Evolutionary conservation across 2,329 filamentous ascomycete genomes (phyloP), one percentile per base, ranked within the genome.

Genomic region (Reticulascus tulasneorum): DNA sequence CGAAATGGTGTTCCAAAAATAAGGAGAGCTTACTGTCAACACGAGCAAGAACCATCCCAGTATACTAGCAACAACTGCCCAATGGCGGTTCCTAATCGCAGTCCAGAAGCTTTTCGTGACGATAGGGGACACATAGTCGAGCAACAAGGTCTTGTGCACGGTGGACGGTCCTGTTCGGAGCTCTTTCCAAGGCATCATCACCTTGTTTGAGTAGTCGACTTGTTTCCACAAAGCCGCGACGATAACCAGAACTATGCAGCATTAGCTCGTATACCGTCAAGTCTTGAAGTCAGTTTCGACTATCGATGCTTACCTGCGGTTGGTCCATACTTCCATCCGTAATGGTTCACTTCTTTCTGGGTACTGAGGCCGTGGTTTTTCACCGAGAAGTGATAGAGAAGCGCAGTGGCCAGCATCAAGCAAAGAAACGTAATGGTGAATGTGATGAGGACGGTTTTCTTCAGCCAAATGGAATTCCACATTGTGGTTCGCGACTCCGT

Each of bases 51-150:
- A 24, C 27, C 53, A 55, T 5, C 48, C 49, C 0, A 43, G 11
- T 13, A 50, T 54, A 3, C 47, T 47, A 13, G 48, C 29, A 4
- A 45, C 34, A 3, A 58, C 50, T 6, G 44, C 35, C 33, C 42
- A 47, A 29, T 58, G 52, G 2, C 46, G 40, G 29, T 53, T 52
- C n/a, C 34, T 47, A 4, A 51, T 17, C 7, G 55, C 45, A 6
- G 23, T 34, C 38, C 35, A 56, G 6, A 59, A 42, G 16, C 44
- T 48, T 2, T 43, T 35, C 13, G 47, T 37, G 12, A 54, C 44
- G 9, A 54, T 21, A 6, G 54, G 53, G 2, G 56, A 56, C 3
- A 55, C 34, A 30, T 57, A 59, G 29, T 59, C 55, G n/a, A 57
- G 38, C 2, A 53, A 35, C 4, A 59, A 22, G 9, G 52, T 50